These are phyloP conservation scores for Venturia aucupariae DNA, from an alignment of 2,329 filamentous ascomycete species.

Conservation along the genomic window DNA sequence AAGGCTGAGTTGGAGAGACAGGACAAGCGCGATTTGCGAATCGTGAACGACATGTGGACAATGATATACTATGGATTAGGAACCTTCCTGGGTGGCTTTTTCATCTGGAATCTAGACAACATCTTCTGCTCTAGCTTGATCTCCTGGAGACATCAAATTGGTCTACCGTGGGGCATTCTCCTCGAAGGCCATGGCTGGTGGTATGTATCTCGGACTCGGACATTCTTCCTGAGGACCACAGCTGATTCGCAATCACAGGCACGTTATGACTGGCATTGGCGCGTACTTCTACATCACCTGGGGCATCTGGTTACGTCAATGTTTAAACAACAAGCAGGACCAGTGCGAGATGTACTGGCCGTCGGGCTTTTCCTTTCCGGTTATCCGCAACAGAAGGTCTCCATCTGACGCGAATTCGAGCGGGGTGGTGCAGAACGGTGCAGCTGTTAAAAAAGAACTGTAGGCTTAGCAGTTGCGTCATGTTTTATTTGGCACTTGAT, in stretches of 20 bases:
- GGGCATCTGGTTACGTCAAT: conserved; percentile 73
- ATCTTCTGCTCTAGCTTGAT: conserved; percentile 60
- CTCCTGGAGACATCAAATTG: conserved; percentile 55
- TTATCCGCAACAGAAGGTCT: background rate
- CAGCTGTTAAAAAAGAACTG: background rate
- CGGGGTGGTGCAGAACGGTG: background rate
- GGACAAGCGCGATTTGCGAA: conserved; percentile 47
- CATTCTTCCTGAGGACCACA: background rate
- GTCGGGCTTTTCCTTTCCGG: conserved; percentile 45
- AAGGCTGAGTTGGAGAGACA: conserved; percentile 34
- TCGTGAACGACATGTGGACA: conserved; percentile 62
- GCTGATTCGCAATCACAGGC: conserved; percentile 37
- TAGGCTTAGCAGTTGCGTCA: background rate
- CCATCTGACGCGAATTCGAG: background rate
- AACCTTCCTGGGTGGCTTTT: conserved; percentile 66
- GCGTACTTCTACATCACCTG: conserved; percentile 79
- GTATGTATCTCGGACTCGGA: conserved; percentile 32
- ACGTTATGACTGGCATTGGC: conserved; percentile 71
- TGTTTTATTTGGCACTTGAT: conserved; percentile 4
- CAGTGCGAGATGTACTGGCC: conserved; percentile 66
- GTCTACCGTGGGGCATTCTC: conserved; percentile 70
- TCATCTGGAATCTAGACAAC: conserved; percentile 73
- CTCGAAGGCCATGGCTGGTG: conserved; percentile 68
- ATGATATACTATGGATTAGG: conserved; percentile 60
- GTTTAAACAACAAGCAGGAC: conserved; percentile 62